Conservation (phyloP, 2,329 filamentous ascomycete species). For the Fusarium luffae region DNA sequence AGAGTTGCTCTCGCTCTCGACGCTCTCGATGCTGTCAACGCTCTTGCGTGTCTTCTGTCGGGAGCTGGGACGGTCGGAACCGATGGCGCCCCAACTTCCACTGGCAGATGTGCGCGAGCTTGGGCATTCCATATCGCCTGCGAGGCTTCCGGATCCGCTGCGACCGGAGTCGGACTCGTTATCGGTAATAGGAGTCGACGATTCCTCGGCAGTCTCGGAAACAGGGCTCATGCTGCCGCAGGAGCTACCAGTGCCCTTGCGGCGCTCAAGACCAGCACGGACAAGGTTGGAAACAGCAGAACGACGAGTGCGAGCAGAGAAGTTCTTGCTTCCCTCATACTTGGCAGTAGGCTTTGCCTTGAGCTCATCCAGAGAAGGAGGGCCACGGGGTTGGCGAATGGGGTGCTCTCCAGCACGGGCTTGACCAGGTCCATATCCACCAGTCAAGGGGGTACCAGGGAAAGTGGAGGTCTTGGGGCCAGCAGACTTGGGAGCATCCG, state of each 20-base stretch:
- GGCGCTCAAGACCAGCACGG: conserved; percentile 87
- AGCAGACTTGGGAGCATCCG: conserved; percentile 64
- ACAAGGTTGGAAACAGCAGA: conserved; percentile 93
- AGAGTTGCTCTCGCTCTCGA: conserved; percentile 68
- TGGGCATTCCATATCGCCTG: conserved; percentile 75
- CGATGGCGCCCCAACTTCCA: conserved; percentile 80
- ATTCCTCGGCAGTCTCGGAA: conserved; percentile 78
- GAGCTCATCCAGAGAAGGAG: conserved; percentile 91
- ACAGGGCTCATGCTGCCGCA: conserved; percentile 87
- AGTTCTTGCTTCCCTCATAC: conserved; percentile 97
- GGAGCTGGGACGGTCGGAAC: conserved; percentile 82
- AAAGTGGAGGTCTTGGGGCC: conserved; percentile 84
- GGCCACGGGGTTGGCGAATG: conserved; percentile 89
- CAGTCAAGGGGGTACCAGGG: conserved; percentile 82
- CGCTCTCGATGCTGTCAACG: conserved; percentile 73
- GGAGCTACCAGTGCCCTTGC: conserved; percentile 77
- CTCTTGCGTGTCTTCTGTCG: conserved; percentile 73
- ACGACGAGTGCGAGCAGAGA: conserved; percentile 89
- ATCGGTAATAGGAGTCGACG: conserved; percentile 76
- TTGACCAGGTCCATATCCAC: conserved; percentile 92
- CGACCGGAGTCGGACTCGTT: conserved; percentile 78
- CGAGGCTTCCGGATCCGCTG: conserved; percentile 83
- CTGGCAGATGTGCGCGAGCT: conserved; percentile 82
- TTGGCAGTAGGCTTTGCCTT: conserved; percentile 89
- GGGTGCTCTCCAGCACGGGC: conserved; percentile 95